Percentiles rank a stretch among this genome's conserved stretches.
Conservation (phyloP, 75 land plant genomes). For the Pinus albicaulis region DNA sequence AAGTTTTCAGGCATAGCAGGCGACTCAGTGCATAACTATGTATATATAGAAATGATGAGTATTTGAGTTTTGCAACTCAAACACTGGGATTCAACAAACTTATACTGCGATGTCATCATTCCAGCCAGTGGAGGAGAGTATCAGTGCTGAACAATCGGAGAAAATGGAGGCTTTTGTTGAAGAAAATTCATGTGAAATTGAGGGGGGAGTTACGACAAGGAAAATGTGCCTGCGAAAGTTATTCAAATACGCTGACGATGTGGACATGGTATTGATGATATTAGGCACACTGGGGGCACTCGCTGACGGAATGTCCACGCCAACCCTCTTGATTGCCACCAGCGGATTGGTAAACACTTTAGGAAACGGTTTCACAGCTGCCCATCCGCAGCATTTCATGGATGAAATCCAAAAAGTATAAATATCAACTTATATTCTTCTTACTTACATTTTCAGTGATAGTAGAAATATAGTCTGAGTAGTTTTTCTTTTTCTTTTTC, state of each 20-base stretch:
- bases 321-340: slow-evolving; percentile 36
- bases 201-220: neutral
- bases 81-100: too few relatives aligned
- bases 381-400: slow-evolving; percentile 37
- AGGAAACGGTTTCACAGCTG: slow-evolving; percentile 27
- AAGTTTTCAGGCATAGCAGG: too few relatives aligned
- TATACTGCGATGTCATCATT: too few relatives aligned
- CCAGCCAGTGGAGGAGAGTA: too few relatives aligned
- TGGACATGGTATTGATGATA: slow-evolving; percentile 57
- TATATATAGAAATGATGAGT: too few relatives aligned
- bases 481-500: too few relatives aligned
- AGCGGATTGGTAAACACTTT: slow-evolving; percentile 67
- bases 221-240: slow-evolving; percentile 12
- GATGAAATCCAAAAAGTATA: slow-evolving; percentile 49
- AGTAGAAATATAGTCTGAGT: too few relatives aligned
- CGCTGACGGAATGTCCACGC: slow-evolving; percentile 67
- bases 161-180: too few relatives aligned
- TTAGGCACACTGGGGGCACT: slow-evolving; percentile 76
- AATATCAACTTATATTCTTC: neutral
- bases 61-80: too few relatives aligned
- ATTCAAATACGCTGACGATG: slow-evolving; percentile 62
- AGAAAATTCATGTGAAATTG: too few relatives aligned
- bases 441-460: neutral
- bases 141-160: too few relatives aligned
- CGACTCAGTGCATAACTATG: too few relatives aligned